Percentiles rank a stretch among this genome's conserved stretches.
phyloP scores from a whole-genome alignment of 192 early-diverging fungal genomes.

The Dispira simplex region DNA sequence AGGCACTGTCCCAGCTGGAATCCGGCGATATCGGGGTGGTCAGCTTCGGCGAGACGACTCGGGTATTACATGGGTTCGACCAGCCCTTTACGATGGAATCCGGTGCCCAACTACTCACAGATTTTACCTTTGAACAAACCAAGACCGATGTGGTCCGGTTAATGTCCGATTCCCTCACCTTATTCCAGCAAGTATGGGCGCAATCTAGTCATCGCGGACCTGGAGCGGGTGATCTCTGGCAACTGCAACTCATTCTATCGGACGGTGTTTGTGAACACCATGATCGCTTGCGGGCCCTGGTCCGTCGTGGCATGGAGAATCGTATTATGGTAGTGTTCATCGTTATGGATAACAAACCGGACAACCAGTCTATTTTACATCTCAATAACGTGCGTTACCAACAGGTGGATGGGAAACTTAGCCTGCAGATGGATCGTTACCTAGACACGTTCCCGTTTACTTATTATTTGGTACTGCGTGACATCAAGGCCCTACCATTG shows the following conservation, averaged over 20 bases:
- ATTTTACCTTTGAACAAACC: conserved; percentile 84
- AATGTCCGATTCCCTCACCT: conserved; percentile 66
- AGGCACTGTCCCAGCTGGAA: conserved; percentile 86
- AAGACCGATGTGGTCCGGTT: conserved; percentile 74
- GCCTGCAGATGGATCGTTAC: conserved; percentile 63
- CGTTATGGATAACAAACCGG: conserved; percentile 72
- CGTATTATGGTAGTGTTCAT: conserved; percentile 95
- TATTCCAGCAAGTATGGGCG: conserved; percentile 62
- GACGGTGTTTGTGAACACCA: conserved; percentile 97
- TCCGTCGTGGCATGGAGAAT: conserved; percentile 59
- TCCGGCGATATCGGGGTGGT: conserved; percentile 84
- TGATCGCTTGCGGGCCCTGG: conserved; percentile 61
- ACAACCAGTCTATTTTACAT: conserved; percentile 74
- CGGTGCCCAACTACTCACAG: conserved; percentile 77
- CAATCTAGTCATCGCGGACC: conserved; percentile 12
- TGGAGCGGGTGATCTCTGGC: conserved; percentile 67
- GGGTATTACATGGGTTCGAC: conserved; percentile 91
- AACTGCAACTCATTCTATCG: conserved; percentile 88
- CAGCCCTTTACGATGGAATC: conserved; percentile 74
- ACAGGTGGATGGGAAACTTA: conserved; percentile 37
- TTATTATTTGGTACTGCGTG: conserved; percentile 83
- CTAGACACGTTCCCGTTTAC: conserved; percentile 97
- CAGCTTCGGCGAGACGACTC: conserved; percentile 78
- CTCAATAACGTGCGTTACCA: conserved; percentile 80
- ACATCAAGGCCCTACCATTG: conserved; percentile 75